phyloP scores from a whole-genome alignment of 2,329 filamentous ascomycete species.

The Pyrenochaeta sp. region DNA sequence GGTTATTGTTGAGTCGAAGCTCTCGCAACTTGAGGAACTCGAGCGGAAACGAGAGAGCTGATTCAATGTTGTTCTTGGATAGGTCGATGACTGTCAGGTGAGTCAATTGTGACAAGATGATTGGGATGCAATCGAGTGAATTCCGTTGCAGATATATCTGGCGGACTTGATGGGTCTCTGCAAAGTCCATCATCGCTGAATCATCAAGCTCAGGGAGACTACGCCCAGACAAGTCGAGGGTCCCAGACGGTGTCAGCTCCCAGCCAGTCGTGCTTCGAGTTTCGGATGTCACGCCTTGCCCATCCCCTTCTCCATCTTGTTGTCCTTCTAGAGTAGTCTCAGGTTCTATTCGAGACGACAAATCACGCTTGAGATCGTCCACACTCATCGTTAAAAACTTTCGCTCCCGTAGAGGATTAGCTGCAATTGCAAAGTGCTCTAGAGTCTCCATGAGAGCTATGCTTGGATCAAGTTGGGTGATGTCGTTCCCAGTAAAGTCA shows the following conservation, averaged over 20 bases:
- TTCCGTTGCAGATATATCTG: constrained; percentile 79
- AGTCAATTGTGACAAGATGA: constrained; percentile 72
- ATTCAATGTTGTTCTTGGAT: constrained; percentile 76
- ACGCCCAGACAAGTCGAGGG: constrained; percentile 54
- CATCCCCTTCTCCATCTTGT: constrained; percentile 10
- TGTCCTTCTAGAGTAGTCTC: constrained; percentile 10
- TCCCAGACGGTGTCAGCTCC: constrained; percentile 45
- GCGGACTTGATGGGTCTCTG: constrained; percentile 59
- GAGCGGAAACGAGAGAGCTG: constrained; percentile 55
- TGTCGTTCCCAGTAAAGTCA: constrained; percentile 86
- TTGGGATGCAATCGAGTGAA: constrained; percentile 72
- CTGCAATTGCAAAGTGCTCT: constrained; percentile 76
- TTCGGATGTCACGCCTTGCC: too few relatives aligned
- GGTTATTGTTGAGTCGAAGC: constrained; percentile 77
- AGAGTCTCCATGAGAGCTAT: constrained; percentile 82
- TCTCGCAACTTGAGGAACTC: constrained; percentile 77
- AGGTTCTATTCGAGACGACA: constrained; percentile 72
- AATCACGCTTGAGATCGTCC: constrained; percentile 78
- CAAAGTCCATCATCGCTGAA: constrained; percentile 49
- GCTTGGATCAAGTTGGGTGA: constrained; percentile 76
- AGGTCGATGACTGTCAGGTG: constrained; percentile 76
- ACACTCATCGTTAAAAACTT: constrained; percentile 83
- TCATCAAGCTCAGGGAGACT: constrained; percentile 49
- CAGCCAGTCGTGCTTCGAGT: too few relatives aligned
- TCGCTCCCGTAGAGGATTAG: constrained; percentile 90